A percentile compares a stretch with the other conserved stretches of the same genome.
These are phyloP conservation scores for Fusarium sublunatum DNA, from an alignment of 2,329 filamentous ascomycete species.

Conservation along the genomic window DNA sequence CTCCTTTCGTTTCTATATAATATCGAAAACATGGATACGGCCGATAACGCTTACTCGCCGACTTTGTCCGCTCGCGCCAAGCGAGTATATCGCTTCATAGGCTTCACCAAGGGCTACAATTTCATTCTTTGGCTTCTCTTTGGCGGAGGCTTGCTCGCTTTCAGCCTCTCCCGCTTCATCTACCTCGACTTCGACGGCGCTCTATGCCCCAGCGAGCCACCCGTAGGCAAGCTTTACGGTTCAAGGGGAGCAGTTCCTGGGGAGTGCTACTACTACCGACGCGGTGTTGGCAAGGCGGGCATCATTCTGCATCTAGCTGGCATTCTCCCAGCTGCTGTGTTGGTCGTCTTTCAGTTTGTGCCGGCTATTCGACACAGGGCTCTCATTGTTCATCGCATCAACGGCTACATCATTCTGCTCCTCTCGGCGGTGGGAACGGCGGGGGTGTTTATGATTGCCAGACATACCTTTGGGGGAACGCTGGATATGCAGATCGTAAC, in stretches of 20 bases:
- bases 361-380: conserved; percentile 59
- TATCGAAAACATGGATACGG: conserved; percentile 1
- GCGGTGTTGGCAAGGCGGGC: conserved; percentile 47
- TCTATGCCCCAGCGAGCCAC: conserved; percentile 46
- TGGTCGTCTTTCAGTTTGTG: conserved; percentile 62
- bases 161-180: conserved; percentile 37
- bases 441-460: conserved; percentile 65
- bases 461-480: conserved; percentile 64
- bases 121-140: conserved; percentile 65
- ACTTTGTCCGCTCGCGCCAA: neutral
- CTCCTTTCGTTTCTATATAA: neutral
- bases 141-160: conserved; percentile 50
- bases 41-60: neutral
- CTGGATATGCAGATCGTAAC: conserved; percentile 60
- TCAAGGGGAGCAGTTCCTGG: conserved; percentile 46
- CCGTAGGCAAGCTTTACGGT: conserved; percentile 1
- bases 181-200: conserved; percentile 47
- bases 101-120: conserved; percentile 68
- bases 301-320: conserved; percentile 59
- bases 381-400: conserved; percentile 68
- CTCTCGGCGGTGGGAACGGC: conserved; percentile 59
- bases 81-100: conserved; percentile 58
- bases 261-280: conserved; percentile 56
- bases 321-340: conserved; percentile 59
- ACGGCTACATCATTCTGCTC: conserved; percentile 65